Evolutionary conservation across 2,329 filamentous ascomycete species (phyloP).

Genomic region (Emergomyces pasteurianus): DNA sequence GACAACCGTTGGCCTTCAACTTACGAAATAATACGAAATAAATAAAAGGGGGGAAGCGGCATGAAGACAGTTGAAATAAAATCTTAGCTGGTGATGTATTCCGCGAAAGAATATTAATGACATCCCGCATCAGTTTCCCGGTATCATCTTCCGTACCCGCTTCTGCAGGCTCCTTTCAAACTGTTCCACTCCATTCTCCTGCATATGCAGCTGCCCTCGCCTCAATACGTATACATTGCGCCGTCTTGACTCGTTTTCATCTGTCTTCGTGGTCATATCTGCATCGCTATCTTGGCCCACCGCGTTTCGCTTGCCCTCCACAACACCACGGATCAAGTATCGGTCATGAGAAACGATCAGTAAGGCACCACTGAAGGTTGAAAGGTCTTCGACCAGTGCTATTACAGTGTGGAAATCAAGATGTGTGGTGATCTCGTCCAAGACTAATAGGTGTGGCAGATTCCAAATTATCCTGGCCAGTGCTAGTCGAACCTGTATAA

Average conservation of each 20-base stretch:
- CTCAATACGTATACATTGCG: slow-evolving; percentile 51
- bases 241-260: slow-evolving; percentile 34
- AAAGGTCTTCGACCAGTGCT: slow-evolving; percentile 55
- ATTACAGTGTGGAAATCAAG: slow-evolving; percentile 71
- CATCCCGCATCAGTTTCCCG: neutral
- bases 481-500: slow-evolving; percentile 41
- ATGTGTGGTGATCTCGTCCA: slow-evolving; percentile 78
- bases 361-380: slow-evolving; percentile 59
- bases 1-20: too few relatives aligned
- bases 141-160: slow-evolving; percentile 39
- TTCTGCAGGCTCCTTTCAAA: slow-evolving; percentile 55
- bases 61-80: neutral
- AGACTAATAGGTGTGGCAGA: slow-evolving; percentile 58
- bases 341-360: slow-evolving; percentile 71
- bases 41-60: neutral
- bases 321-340: slow-evolving; percentile 63
- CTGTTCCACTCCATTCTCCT: slow-evolving; percentile 50
- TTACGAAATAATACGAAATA: too few relatives aligned
- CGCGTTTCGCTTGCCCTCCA: slow-evolving; percentile 47
- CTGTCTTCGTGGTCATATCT: slow-evolving; percentile 28
- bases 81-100: neutral
- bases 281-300: slow-evolving; percentile 22
- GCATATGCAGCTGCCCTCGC: slow-evolving; percentile 42
- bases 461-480: slow-evolving; percentile 58
- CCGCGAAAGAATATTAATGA: neutral